A percentile compares a stretch with the other conserved stretches of the same genome.
phyloP scores from a whole-genome alignment of 495 filamentous ascomycete species.

The Penicillium argentinense region DNA sequence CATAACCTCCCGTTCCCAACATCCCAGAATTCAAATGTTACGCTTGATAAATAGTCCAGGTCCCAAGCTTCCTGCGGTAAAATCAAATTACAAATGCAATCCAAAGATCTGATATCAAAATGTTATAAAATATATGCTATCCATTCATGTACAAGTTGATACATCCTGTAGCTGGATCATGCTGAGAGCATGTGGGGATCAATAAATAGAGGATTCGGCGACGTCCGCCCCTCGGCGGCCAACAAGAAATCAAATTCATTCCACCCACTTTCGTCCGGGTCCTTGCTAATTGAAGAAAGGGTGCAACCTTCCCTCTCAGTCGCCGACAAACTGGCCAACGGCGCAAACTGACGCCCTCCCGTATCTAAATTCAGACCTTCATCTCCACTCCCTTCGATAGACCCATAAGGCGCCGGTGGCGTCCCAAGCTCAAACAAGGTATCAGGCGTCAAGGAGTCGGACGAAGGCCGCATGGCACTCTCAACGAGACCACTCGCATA shows the following conservation, averaged over 20 bases:
- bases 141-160: no score
- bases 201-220: conserved; percentile 13
- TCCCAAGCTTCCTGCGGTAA: no score
- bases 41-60: no score
- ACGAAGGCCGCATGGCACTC: conserved; percentile 1
- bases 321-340: conserved; percentile 12
- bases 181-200: conserved; percentile 17
- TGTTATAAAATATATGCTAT: no score
- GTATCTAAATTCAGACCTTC: conserved; percentile 17
- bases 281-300: conserved; percentile 5
- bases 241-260: conserved; percentile 43
- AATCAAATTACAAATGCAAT: no score
- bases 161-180: no score
- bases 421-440: conserved; percentile 14
- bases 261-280: conserved; percentile 31
- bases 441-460: conserved; percentile 9
- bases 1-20: no score
- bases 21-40: no score
- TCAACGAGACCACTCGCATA: conserved; percentile 34
- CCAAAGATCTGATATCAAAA: no score
- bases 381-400: conserved; percentile 3
- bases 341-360: conserved; percentile 4
- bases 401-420: conserved; percentile 3
- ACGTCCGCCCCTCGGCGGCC: conserved; percentile 27
- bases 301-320: background rate